Conservation (phyloP, 805 yeast genomes). For the Schwanniomyces pseudopolymorphus region DNA sequence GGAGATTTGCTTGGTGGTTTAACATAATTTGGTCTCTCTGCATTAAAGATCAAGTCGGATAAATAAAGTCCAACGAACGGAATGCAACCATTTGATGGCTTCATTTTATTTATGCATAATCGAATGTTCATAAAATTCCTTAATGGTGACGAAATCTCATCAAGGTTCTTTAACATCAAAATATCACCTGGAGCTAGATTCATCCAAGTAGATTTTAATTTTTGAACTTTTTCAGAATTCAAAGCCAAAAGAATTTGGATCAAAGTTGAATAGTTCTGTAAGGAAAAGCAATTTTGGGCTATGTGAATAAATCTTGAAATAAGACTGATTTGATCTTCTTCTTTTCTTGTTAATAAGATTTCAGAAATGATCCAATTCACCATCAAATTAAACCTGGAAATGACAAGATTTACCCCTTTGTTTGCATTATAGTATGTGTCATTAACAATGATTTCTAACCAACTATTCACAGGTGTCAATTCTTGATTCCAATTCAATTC, state of each 20-base stretch:
- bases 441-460: slow-evolving; percentile 75
- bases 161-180: slow-evolving; percentile 63
- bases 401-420: slow-evolving; percentile 79
- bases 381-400: slow-evolving; percentile 82
- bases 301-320: slow-evolving; percentile 86
- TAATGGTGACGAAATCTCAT: slow-evolving; percentile 69
- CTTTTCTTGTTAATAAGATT: slow-evolving; percentile 64
- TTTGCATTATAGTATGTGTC: slow-evolving; percentile 44
- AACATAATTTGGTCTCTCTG: slow-evolving; percentile 55
- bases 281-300: slow-evolving; percentile 67
- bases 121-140: slow-evolving; percentile 72
- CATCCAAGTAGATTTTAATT: slow-evolving; percentile 71
- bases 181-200: slow-evolving; percentile 70
- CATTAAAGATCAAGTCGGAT: slow-evolving; percentile 77
- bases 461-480: slow-evolving; percentile 68
- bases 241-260: slow-evolving; percentile 86
- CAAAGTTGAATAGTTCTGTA: slow-evolving; percentile 83
- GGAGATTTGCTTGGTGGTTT: slow-evolving; percentile 18
- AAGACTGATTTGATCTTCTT: slow-evolving; percentile 60
- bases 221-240: slow-evolving; percentile 60
- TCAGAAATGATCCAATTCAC: slow-evolving; percentile 93
- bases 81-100: slow-evolving; percentile 71
- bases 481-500: slow-evolving; percentile 73
- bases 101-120: slow-evolving; percentile 56
- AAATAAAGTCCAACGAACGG: slow-evolving; percentile 88